These are phyloP conservation scores for Ogataea wickerhamii DNA, from an alignment of 805 yeast genomes.

Conservation along the genomic window DNA sequence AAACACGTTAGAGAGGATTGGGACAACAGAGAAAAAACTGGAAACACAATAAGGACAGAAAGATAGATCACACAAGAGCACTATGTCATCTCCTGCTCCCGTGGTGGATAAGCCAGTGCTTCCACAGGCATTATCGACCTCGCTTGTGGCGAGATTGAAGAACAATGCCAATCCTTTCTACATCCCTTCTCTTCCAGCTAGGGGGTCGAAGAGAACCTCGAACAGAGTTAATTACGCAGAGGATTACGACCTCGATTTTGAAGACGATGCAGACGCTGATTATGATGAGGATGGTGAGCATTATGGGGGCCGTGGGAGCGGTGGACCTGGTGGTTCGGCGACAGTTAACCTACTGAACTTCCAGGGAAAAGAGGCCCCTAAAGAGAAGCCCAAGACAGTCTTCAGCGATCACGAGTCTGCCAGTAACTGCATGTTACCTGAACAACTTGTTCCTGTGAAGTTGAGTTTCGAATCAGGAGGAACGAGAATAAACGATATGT, in stretches of 20 bases:
- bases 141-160: conserved; percentile 67
- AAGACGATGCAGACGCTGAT: conserved; percentile 29
- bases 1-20: no score
- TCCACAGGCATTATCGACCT: conserved; percentile 81
- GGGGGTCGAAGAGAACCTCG: conserved; percentile 72
- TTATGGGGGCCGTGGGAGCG: conserved; percentile 39
- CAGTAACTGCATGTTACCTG: conserved; percentile 36
- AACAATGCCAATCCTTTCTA: conserved; percentile 71
- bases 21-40: no score
- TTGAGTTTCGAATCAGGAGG: conserved; percentile 57
- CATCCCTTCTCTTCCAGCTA: conserved; percentile 68
- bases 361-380: conserved; percentile 39
- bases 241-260: conserved; percentile 54
- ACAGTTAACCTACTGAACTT: conserved; percentile 29
- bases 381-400: conserved; percentile 33
- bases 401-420: conserved; percentile 33
- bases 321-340: conserved; percentile 7
- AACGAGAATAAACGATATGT: conserved; percentile 54
- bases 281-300: conserved; percentile 48
- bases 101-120: conserved; percentile 30
- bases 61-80: no score
- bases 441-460: conserved; percentile 61
- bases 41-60: no score
- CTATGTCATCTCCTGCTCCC: conserved; percentile 6
- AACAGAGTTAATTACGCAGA: conserved; percentile 78